Conservation (phyloP, 2,329 filamentous ascomycete species). For the Apiospora phragmitis region DNA sequence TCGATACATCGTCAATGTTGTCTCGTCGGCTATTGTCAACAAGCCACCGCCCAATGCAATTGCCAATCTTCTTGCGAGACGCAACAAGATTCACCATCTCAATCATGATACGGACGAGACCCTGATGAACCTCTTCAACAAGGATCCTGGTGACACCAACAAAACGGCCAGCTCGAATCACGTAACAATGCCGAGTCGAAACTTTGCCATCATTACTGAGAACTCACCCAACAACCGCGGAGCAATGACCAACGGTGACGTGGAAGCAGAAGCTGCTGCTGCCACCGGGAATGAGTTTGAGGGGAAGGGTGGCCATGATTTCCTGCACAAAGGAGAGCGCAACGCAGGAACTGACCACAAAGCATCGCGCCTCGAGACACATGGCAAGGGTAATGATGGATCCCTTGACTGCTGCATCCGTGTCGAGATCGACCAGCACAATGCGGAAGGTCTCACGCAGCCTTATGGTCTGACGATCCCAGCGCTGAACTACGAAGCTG, state of each 20-base stretch:
- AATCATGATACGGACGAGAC: constrained; percentile 82
- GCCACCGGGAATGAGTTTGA: constrained; percentile 28
- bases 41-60: constrained; percentile 86
- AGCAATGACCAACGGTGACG: constrained; percentile 22
- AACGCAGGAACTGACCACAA: constrained; percentile 76
- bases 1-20: constrained; percentile 92
- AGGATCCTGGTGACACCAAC: constrained; percentile 75
- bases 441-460: constrained; percentile 76
- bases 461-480: constrained; percentile 89
- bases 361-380: constrained; percentile 58
- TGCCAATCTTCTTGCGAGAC: constrained; percentile 84
- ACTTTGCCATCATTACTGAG: constrained; percentile 89
- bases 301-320: constrained; percentile 66
- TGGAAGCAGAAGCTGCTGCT: constrained; percentile 15
- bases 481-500: constrained; percentile 46
- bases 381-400: constrained; percentile 58
- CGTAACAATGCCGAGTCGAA: constrained; percentile 88
- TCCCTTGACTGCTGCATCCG: constrained; percentile 81
- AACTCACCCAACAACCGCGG: constrained; percentile 65
- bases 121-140: constrained; percentile 87
- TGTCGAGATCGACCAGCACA: constrained; percentile 82
- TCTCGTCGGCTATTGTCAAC: constrained; percentile 95
- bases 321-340: constrained; percentile 76
- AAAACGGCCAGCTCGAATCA: constrained; percentile 77
- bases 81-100: constrained; percentile 79